Evolutionary conservation across 768 basidiomycete species (phyloP).

Genomic region (Hydnomerulius pinastri): DNA sequence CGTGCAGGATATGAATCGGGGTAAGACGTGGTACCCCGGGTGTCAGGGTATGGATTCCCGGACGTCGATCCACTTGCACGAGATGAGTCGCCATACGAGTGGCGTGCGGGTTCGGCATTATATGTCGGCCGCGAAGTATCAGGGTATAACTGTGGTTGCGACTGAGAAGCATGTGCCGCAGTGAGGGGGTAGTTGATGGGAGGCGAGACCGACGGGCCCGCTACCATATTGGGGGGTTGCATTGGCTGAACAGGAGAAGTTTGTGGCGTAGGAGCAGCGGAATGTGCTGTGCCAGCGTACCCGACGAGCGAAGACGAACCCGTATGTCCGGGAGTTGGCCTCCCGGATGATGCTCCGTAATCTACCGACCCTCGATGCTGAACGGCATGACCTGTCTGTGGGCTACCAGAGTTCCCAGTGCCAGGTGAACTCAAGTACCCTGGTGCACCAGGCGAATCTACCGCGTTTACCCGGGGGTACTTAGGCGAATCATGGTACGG

Average conservation of each 20-base stretch:
- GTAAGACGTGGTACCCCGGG: slow-evolving; percentile 22
- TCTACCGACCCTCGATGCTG: slow-evolving; percentile 28
- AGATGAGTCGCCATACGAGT: slow-evolving; percentile 21
- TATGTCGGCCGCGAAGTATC: slow-evolving; percentile 25
- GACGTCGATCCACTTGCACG: slow-evolving; percentile 19
- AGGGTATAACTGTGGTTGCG: slow-evolving; percentile 28
- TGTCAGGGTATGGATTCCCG: slow-evolving; percentile 32
- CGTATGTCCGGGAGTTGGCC: slow-evolving; percentile 13
- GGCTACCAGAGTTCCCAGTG: slow-evolving; percentile 60
- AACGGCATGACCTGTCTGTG: slow-evolving; percentile 30
- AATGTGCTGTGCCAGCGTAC: slow-evolving; percentile 14
- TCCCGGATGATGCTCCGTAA: slow-evolving; percentile 23
- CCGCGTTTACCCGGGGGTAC: slow-evolving; percentile 45
- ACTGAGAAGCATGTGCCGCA: slow-evolving; percentile 20
- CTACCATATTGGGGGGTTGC: slow-evolving; percentile 15
- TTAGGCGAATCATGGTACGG: slow-evolving; percentile 74
- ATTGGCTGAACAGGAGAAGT: slow-evolving; percentile 25
- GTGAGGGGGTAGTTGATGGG: slow-evolving; percentile 25
- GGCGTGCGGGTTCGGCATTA: slow-evolving; percentile 19
- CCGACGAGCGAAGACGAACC: slow-evolving; percentile 28
- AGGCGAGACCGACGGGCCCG: slow-evolving; percentile 24
- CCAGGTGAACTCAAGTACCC: slow-evolving; percentile 54
- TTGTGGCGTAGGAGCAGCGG: slow-evolving; percentile 3
- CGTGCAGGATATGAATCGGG: slow-evolving; percentile 26
- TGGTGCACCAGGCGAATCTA: slow-evolving; percentile 51